Base-by-base conservation (phyloP, 2,329 filamentous ascomycete species). In the Westerdykella sp. region DNA sequence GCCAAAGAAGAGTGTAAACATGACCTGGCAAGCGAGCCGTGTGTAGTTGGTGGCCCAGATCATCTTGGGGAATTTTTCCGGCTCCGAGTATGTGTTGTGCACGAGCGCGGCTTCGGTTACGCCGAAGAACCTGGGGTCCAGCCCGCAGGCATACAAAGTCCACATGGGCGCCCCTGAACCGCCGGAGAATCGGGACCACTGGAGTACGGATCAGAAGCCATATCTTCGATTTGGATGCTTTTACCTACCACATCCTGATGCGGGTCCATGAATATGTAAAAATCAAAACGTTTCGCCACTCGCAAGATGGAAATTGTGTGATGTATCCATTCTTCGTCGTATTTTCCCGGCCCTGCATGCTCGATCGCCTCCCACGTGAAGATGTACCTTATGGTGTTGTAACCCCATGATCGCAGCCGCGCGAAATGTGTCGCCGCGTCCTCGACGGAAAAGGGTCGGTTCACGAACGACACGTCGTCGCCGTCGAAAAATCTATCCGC, bases 351-450 rank as follows among this genome's bases (percentile, higher is more conserved):
- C 0, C 91, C 91, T 1, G 82, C 83, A 45, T 93, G 85, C 69
- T 98, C 93, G 63, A 98, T 85, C n/a, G 93, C 91, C 69, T 98
- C 93, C 93, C 93, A 98, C 0, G 93, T 97, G 64, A 97, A 98
- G 55, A 98, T 75, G 68, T 98, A 98, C 62, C 93, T 80, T 54
- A 98, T 90, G 0, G 87, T 90, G 67, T 97, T 98, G 75, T 95
- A 98, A 12, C 93, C 93, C 74, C 84, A 95, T 58, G 85, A 83
- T 57, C 84, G 87, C 51, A 98, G 70, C 35, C 90, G 79, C 11
- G 86, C 79, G 66, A 98, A 96, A 66, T 98, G 93, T 13, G 79
- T 74, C 57, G 87, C 84, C 1, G 93, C 88, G 53, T 96, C 87
- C 39, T 87, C 80, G 38, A 87, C 76, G 3, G 84, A 74, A 55